These are phyloP conservation scores for Neonectria hederae DNA, from an alignment of 2,329 filamentous ascomycete genomes.

Conservation along the genomic window DNA sequence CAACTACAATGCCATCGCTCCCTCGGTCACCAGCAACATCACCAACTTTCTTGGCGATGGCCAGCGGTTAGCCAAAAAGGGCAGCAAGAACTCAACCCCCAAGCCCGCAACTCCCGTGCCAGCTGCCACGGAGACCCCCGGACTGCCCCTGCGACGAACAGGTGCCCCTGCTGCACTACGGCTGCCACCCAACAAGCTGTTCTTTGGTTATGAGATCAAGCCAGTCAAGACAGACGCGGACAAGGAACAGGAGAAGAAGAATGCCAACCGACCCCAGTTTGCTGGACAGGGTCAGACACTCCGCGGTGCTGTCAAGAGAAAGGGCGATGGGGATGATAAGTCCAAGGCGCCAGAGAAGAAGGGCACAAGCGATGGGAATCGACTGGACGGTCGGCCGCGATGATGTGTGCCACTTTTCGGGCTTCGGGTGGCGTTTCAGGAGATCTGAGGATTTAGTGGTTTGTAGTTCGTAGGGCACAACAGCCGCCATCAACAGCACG, in stretches of 20 bases:
- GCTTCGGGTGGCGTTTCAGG: conserved; percentile 40
- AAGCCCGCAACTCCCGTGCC: conserved; percentile 77
- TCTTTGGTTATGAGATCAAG: conserved; percentile 95
- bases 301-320: conserved; percentile 75
- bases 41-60: conserved; percentile 85
- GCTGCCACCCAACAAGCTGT: conserved; percentile 87
- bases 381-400: conserved; percentile 55
- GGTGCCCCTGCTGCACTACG: conserved; percentile 89
- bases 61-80: conserved; percentile 87
- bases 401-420: conserved; percentile 26
- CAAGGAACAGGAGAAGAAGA: conserved; percentile 70
- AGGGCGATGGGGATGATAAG: conserved; percentile 63
- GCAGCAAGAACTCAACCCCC: conserved; percentile 70
- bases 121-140: conserved; percentile 37
- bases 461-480: not conserved
- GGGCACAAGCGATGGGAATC: conserved; percentile 52
- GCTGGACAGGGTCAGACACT: conserved; percentile 86
- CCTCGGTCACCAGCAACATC: conserved; percentile 73
- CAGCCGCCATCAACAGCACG: conserved; percentile 1
- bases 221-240: conserved; percentile 83
- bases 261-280: conserved; percentile 78
- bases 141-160: conserved; percentile 56
- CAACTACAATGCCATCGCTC: conserved; percentile 92
- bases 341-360: conserved; percentile 59
- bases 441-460: conserved; percentile 21